Base-by-base conservation (phyloP, 441 rosid genomes). In the Populus hybrid region DNA sequence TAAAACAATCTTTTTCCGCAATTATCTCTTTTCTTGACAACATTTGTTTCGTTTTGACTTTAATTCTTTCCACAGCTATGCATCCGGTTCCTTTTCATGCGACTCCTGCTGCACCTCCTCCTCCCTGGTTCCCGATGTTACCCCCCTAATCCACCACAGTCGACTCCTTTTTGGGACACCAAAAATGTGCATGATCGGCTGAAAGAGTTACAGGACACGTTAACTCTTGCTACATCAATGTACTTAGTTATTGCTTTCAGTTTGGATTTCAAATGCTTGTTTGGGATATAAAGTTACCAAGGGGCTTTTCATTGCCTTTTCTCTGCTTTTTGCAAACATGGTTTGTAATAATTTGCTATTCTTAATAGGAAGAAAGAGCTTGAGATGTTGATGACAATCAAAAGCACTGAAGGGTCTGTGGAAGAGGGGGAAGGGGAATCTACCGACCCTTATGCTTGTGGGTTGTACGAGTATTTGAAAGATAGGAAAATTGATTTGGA, bases 141-240 rank as follows among this genome's bases (percentile, higher is more conserved):
- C 97, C 93, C 24, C 93, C 96, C n/a, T 14, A 86, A 88, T 16
- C 94, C 90, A 14, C 92, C 97, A 9, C 87, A 68, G 35, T 85
- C 89, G 21, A 84, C 82, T 80, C 80, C 82, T 45, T 90, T 93
- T 50, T 93, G 98, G 97, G 83, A 74, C 33, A 83, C 82, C 29
- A 86, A 72, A 50, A 93, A 90, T 68, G 83, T 83, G 71, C 71
- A 36, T 31, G 79, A 86, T 80, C 94, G 81, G 82, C 84, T 89
- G 23, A 77, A 81, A 59, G 89, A 90, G 28, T 83, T 93, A 71
- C 88, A 85, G 42, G 88, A 89, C n/a, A 91, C 96, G 64, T 86
- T 93, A 50, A 28, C 74, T 69, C 89, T 88, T 20, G 97, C 93
- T 14, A 86, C 87, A 79, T 85, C 91, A 82, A 89, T 92, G 99